phyloP scores from a whole-genome alignment of 2,329 filamentous ascomycete species.

The Fusarium incarnatum region DNA sequence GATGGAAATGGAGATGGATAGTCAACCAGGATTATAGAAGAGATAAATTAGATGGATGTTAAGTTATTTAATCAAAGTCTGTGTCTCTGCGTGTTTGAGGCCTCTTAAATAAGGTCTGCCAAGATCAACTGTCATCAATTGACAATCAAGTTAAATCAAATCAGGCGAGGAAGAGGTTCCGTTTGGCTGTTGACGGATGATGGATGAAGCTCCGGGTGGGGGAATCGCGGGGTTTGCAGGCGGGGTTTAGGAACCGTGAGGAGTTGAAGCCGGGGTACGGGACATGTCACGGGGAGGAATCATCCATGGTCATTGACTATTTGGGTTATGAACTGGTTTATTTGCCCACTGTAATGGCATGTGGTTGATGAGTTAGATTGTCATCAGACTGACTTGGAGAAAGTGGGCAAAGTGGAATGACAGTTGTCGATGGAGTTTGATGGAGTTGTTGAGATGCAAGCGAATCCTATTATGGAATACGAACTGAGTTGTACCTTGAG shows the following conservation, averaged over 20 bases:
- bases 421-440: neutral
- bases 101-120: conserved; percentile 10
- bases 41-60: neutral
- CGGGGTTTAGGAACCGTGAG: conserved; percentile 21
- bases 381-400: conserved; percentile 8
- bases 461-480: neutral
- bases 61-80: neutral
- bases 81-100: neutral
- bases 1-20: neutral
- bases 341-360: conserved; percentile 6
- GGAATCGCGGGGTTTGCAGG: conserved; percentile 28
- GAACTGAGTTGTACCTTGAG: neutral
- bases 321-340: neutral
- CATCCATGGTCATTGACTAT: conserved; percentile 7
- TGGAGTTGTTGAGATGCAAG: conserved; percentile 6
- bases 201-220: conserved; percentile 20
- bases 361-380: conserved; percentile 9
- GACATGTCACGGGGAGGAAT: conserved; percentile 10
- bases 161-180: conserved; percentile 9
- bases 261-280: conserved; percentile 17
- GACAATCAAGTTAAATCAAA: conserved; percentile 1
- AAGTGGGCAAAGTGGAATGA: conserved; percentile 4
- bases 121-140: conserved; percentile 1
- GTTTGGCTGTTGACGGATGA: conserved; percentile 11
- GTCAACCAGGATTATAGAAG: conserved; percentile 4